Evolutionary conservation across 2,329 filamentous ascomycete genomes (phyloP), one percentile per base, ranked within the genome.

Genomic region (Sclerotinia minor): DNA sequence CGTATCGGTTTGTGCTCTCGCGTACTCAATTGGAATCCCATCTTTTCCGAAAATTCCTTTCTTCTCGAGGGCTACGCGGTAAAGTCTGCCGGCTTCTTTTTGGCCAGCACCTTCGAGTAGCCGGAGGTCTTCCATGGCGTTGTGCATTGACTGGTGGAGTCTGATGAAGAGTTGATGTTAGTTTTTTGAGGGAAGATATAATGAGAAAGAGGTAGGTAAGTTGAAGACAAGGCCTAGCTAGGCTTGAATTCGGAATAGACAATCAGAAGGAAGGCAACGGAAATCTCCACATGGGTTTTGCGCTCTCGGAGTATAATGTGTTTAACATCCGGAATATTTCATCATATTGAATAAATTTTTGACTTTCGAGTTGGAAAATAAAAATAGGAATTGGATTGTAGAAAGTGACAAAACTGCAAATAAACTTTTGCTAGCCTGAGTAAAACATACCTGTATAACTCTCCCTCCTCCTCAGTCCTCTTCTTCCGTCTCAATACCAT

Each of bases 11-110:
- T 97, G 91, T 71, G 87, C 83, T 72, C 91, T 83, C 38, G 91
- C 91, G 83, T 97, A 97, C 83, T 99, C 95, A 75, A 98, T 94
- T 19, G 95, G 95, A 68, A 97, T 84, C 69, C 88, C 87, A 64
- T 88, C 84, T 60, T 84, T 82, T 49, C 85, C 53, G 82, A 90
- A 97, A 24, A 96, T 83, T 8, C 91, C 92, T 80, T 90, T 91
- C 87, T 97, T 98, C 80, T 91, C 88, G 89, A 97, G 92, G 1
- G 94, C 92, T 71, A 92, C 88, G 11, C 94, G 83, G 81, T 94
- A 99, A 76, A 99, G 78, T 75, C 90, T 88, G 0, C 91, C 91
- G 71, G 88, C 83, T 64, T 85, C 84, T 69, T 84, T 82, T n/a
- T 67, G 47, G 0, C 83, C 86, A 0, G 87, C 85, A 0, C 85